Evolutionary conservation across 768 basidiomycete species (phyloP), one percentile per base, ranked within the genome.

Genomic region (Baorangia bicolor): DNA sequence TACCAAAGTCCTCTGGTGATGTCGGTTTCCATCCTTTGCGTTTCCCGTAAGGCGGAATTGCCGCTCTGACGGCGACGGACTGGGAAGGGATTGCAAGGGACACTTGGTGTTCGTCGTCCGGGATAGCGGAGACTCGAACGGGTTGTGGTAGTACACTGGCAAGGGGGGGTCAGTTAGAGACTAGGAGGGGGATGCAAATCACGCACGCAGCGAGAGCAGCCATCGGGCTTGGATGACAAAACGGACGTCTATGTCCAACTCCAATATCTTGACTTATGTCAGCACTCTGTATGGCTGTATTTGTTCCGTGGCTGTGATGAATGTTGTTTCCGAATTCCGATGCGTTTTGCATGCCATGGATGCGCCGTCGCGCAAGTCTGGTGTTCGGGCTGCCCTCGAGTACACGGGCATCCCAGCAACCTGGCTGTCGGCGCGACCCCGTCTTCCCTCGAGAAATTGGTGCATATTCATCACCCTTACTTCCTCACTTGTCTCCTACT

Each of bases 381-480:
- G 88, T 42, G 63, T 86, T 42, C 78, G 77, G 53, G 73, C 80
- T 21, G 85, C 81, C n/a, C 79, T 91, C 57, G 76, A 79, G 62
- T 87, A 86, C 74, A 88, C 82, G 2, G 85, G 85, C 51, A 80
- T 86, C 14, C 84, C 85, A 27, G 77, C 85, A 16, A 87, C 87
- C 46, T 93, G 92, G 83, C 78, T 97, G 38, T 82, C 86, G 61
- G 91, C 90, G 69, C 83, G 89, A 34, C 95, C 94, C 2, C 85
- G 83, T 59, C 79, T 95, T 16, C 96, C 95, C 4, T 93, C 91
- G 1, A 82, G 92, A 58, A 97, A 97, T 64, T 95, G 93, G 94
- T 83, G 92, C 61, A 94, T 96, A 65, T 98, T 98, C 76, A 80
- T 94, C 53, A 79, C 85, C 28, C 73, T 93, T 62, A 87, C 92